Evolutionary conservation across 2,329 filamentous ascomycete genomes (phyloP), one percentile per base, ranked within the genome.

Genomic region (Stachybotrys elegans): DNA sequence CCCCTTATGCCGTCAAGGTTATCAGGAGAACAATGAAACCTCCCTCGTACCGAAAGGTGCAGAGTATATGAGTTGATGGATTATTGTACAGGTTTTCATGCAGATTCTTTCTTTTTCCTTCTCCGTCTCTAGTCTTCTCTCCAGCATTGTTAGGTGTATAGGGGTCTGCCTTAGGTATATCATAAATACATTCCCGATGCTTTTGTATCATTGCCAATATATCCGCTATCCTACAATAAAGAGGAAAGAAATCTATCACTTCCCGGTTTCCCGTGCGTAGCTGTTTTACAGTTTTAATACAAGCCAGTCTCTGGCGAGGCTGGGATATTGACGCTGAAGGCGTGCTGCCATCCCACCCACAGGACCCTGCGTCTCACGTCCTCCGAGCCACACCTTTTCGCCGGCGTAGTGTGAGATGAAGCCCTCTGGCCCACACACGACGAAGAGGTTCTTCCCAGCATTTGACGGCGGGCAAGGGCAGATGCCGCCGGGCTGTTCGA

Each of bases 41-140:
- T 49, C 91, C 91, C 17, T 95, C 87, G 59, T 97, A 96, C 70
- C 78, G 93, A 58, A 98, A 98, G 72, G 91, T 98, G 39, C 84
- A 86, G 66, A 84, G 77, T 36, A 78, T 82, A 48, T 85, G 66
- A 67, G 37, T 21, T 25, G 9, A 37, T 20, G 23, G 43, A 32
- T 44, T 36, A 48, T 50, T 43, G 43, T 49, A 43, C 32, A 25
- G 40, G 43, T 43, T 44, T 39, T 36, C 48, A 55, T 48, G 49
- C 53, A n/a, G n/a, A n/a, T n/a, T n/a, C n/a, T n/a, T 16, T 38
- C 17, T 14, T 22, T 20, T 22, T 29, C 31, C 29, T 41, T n/a
- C n/a, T n/a, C n/a, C n/a, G n/a, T 13, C 14, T 6, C 29, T n/a
- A 32, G 14, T 36, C 12, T 36, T 11, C 17, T 19, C 17, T 19